Base-by-base conservation (phyloP, 352 stramenopile genomes). In the Phytophthora fragariaefolia region DNA sequence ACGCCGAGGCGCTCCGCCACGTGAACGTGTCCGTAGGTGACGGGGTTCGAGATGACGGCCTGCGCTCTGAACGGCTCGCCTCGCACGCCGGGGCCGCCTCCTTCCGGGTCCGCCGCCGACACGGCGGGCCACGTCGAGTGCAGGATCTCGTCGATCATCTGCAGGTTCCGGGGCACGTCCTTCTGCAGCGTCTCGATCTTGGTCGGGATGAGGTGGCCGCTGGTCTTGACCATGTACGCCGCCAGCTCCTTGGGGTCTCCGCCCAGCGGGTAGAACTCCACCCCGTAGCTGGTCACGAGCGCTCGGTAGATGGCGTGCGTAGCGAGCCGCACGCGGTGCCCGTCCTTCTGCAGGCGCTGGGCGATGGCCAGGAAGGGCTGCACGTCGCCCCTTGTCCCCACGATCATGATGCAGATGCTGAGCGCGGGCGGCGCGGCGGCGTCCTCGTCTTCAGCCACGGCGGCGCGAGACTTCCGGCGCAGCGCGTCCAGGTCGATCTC, bases 41-140 rank as follows among this genome's bases (percentile, higher is more conserved):
- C 88, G 2, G 94, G 93, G 68, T 98, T 98, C 13, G 89, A 91
- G 73, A 98, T 98, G 56, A 98, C 97, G 9, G 91, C 91, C 40
- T 98, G 74, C 0, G 91, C 91, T 43, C 83, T 74, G 66, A 98
- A 98, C 0, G 83, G 76, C 24, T 58, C 34, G 7, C 73, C 76
- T 26, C 43, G 74, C 4, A 81, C 49, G 0, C 74, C 74, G 4
- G 55, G 46, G 3, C 77, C 81, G 20, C 73, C 61, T 36, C 74
- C 83, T 30, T 96, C 76, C 1, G 92, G 91, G 65, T 97, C 89
- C 0, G 78, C 50, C 6, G 74, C 76, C 0, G 86, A 80, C 17
- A 92, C 90, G 8, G 91, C 93, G 0, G 86, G 87, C 92, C 94
- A 98, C 30, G 86, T 96, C 1, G 73, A 90, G 18, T 80, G 48